Evolutionary conservation across 2,329 filamentous ascomycete genomes (phyloP).

Genomic region (Penicillium griseofulvum): DNA sequence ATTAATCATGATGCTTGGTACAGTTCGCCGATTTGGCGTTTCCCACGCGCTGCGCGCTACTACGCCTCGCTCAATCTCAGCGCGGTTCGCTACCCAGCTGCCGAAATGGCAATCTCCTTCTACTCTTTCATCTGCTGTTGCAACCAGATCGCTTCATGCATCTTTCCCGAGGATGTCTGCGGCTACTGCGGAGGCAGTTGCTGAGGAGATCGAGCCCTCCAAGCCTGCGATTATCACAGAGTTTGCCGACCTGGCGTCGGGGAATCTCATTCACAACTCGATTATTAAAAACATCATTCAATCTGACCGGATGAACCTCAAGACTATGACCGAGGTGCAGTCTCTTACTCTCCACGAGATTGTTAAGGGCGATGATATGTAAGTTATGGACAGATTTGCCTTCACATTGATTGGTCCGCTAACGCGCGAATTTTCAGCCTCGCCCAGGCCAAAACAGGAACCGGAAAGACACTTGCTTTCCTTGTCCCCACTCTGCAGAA

Average conservation of each 20-base stretch:
- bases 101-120: conserved; percentile 28
- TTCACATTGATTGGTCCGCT: conserved; percentile 7
- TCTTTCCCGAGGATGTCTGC: conserved; percentile 28
- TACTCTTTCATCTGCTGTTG: conserved; percentile 13
- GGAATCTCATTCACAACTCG: conserved; percentile 56
- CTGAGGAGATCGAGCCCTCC: conserved; percentile 13
- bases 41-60: conserved; percentile 38
- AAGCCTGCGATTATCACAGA: conserved; percentile 29
- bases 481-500: conserved; percentile 80
- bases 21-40: conserved; percentile 40
- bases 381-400: conserved; percentile 41
- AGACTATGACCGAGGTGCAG: conserved; percentile 91
- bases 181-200: conserved; percentile 25
- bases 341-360: conserved; percentile 76
- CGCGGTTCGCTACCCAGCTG: conserved; percentile 28
- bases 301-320: conserved; percentile 65
- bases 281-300: conserved; percentile 66
- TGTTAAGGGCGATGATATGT: conserved; percentile 79
- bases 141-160: conserved; percentile 31
- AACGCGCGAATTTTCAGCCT: conserved; percentile 53
- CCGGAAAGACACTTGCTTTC: conserved; percentile 94
- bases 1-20: conserved; percentile 36
- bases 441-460: conserved; percentile 94
- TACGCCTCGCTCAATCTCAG: conserved; percentile 28
- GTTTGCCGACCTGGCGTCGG: conserved; percentile 40